Evolutionary conservation across 164 flowering plant species (phyloP).

Genomic region (Tetracentron sinense): DNA sequence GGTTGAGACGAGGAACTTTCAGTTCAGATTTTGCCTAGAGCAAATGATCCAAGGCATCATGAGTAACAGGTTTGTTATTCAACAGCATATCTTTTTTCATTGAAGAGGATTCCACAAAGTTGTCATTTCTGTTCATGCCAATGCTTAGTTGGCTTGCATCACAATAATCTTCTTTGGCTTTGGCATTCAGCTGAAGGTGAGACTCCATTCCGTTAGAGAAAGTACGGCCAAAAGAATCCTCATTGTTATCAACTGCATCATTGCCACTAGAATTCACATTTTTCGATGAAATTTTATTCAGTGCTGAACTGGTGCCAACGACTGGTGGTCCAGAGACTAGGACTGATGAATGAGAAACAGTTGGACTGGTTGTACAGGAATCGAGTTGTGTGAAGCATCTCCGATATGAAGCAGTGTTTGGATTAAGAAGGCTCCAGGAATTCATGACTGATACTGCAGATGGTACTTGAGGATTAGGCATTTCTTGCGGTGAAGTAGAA

Average conservation of each 20-base stretch:
- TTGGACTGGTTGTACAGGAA: slow-evolving; percentile 13
- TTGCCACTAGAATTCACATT: slow-evolving; percentile 12
- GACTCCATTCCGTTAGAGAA: slow-evolving; percentile 9
- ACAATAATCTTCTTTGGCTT: slow-evolving; percentile 12
- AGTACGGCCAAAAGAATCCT: slow-evolving; percentile 6
- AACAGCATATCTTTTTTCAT: slow-evolving; percentile 14
- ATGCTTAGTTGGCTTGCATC: slow-evolving; percentile 17
- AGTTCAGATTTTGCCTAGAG: slow-evolving; percentile 15
- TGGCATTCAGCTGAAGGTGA: not conserved
- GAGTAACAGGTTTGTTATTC: slow-evolving; percentile 13
- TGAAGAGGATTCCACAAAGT: slow-evolving; percentile 9
- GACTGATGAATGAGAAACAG: slow-evolving; percentile 3
- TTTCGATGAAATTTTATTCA: not conserved
- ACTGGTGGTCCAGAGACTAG: slow-evolving; percentile 18
- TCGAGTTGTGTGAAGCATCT: slow-evolving; percentile 8
- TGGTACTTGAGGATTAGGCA: slow-evolving; percentile 8
- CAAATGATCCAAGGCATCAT: slow-evolving; percentile 17
- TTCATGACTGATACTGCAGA: slow-evolving; percentile 3
- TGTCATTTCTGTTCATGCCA: slow-evolving; percentile 14
- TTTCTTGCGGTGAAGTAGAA: slow-evolving; percentile 8
- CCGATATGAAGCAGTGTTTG: slow-evolving; percentile 8
- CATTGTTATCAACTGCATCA: slow-evolving; percentile 9
- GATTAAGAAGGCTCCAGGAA: slow-evolving; percentile 15
- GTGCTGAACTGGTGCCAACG: slow-evolving; percentile 2
- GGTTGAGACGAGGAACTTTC: slow-evolving; percentile 15